Percentiles rank a stretch among this genome's conserved stretches.
phyloP scores from a whole-genome alignment of 768 basidiomycete species.

The Naganishia kalamii region DNA sequence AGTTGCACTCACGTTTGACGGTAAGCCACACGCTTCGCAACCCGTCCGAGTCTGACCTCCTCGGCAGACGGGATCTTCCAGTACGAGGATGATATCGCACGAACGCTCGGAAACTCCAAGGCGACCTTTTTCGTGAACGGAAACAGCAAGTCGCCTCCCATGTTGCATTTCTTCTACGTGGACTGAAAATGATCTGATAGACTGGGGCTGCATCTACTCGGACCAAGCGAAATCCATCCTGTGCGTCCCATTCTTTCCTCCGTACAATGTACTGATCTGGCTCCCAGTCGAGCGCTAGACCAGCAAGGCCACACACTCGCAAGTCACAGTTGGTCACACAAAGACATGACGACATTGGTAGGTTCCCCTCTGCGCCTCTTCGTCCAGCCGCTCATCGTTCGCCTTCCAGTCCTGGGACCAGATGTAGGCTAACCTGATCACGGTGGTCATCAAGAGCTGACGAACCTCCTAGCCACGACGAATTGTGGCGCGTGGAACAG shows the following conservation, averaged over 20 bases:
- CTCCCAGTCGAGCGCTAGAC: not conserved
- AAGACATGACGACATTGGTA: slow-evolving; percentile 36
- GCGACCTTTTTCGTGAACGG: slow-evolving; percentile 47
- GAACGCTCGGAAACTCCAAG: slow-evolving; percentile 26
- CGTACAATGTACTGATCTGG: not conserved
- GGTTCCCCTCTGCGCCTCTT: not conserved
- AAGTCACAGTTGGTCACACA: slow-evolving; percentile 44
- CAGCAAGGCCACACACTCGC: slow-evolving; percentile 39
- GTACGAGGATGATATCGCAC: slow-evolving; percentile 11
- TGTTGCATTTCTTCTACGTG: not conserved
- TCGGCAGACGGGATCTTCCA: not conserved
- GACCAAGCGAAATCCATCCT: not conserved
- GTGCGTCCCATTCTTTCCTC: not conserved
- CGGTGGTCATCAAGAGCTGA: not conserved
- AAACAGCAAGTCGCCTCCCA: slow-evolving; percentile 29
- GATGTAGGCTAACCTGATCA: slow-evolving; percentile 27
- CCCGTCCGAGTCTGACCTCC: too few species aligned
- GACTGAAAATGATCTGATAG: not conserved
- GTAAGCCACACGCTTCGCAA: slow-evolving; percentile 32
- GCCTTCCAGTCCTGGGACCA: slow-evolving; percentile 5
- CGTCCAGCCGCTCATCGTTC: not conserved
- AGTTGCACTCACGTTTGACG: slow-evolving; percentile 45
- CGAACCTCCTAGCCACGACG: slow-evolving; percentile 4
- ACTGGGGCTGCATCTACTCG: not conserved
- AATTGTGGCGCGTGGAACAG: slow-evolving; percentile 28